Conservation (phyloP, 2,329 filamentous ascomycete species). For the Alternaria brassicae region DNA sequence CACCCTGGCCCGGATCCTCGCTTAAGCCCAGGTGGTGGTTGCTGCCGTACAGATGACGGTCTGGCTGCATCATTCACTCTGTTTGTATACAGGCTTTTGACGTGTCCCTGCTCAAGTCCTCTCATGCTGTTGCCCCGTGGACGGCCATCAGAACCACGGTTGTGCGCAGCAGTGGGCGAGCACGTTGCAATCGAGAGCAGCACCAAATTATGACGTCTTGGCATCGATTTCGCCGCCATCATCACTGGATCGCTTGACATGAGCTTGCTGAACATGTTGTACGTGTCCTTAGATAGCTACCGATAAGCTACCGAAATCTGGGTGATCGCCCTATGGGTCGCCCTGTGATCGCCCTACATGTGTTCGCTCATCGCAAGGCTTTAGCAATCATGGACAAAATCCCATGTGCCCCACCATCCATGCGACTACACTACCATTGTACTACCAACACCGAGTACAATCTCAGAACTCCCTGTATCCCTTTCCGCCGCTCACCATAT, state of each 20-base stretch:
- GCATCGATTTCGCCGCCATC: not conserved
- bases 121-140: slow-evolving; percentile 7
- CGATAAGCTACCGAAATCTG: not conserved
- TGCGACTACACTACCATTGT: not conserved
- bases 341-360: not conserved
- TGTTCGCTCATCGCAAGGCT: not conserved
- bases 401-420: not conserved
- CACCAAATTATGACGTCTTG: slow-evolving; percentile 1
- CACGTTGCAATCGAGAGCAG: slow-evolving; percentile 3
- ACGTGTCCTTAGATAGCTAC: slow-evolving; percentile 2
- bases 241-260: slow-evolving; percentile 8
- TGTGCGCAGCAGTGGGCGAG: not conserved
- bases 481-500: slow-evolving; percentile 55
- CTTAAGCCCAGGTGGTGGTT: slow-evolving; percentile 37
- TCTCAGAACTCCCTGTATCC: slow-evolving; percentile 56
- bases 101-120: not conserved
- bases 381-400: not conserved
- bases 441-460: not conserved
- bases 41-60: slow-evolving; percentile 38
- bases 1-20: slow-evolving; percentile 36
- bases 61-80: slow-evolving; percentile 29
- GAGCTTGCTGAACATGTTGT: not conserved
- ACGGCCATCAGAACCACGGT: slow-evolving; percentile 2
- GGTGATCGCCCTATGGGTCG: not conserved
- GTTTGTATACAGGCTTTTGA: slow-evolving; percentile 5